phyloP scores from a whole-genome alignment of 257 asterid species.

The Gentiana dahurica region DNA sequence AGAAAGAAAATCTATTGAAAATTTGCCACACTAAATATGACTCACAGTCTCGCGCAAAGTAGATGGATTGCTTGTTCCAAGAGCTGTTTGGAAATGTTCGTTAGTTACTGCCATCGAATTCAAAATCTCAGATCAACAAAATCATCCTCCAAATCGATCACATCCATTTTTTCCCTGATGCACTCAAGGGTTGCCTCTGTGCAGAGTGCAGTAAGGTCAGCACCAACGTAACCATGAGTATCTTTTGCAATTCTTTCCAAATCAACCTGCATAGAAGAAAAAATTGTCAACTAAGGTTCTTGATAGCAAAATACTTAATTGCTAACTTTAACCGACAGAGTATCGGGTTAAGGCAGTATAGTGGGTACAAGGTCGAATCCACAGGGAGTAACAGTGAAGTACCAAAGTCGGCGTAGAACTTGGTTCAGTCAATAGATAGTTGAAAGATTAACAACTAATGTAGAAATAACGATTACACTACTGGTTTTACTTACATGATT shows the following conservation, averaged over 20 bases:
- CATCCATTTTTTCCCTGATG: constrained; percentile 45
- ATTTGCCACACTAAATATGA: not conserved
- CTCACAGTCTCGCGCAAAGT: constrained; percentile 46
- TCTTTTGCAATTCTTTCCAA: constrained; percentile 42
- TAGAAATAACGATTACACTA: too few species aligned
- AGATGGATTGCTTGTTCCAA: constrained; percentile 37
- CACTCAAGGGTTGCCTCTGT: constrained; percentile 50
- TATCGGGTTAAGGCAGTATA: too few species aligned
- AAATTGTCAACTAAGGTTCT: not conserved
- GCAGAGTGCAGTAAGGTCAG: constrained; percentile 45
- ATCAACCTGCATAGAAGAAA: constrained; percentile 25
- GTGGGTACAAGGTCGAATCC: too few species aligned
- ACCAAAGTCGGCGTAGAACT: too few species aligned
- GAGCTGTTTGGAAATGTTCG: constrained; percentile 38
- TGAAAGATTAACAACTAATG: too few species aligned
- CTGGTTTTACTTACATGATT: too few species aligned
- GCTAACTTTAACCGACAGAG: too few species aligned
- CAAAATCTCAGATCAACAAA: constrained; percentile 36
- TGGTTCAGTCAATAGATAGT: too few species aligned
- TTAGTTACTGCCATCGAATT: constrained; percentile 44
- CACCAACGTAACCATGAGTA: constrained; percentile 39
- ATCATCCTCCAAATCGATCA: constrained; percentile 46
- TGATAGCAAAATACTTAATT: too few species aligned
- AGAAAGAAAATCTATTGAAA: not conserved
- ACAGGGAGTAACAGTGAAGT: too few species aligned